phyloP scores from a whole-genome alignment of 1,139 yeast species.

The Entelexis sorbosivorans region DNA sequence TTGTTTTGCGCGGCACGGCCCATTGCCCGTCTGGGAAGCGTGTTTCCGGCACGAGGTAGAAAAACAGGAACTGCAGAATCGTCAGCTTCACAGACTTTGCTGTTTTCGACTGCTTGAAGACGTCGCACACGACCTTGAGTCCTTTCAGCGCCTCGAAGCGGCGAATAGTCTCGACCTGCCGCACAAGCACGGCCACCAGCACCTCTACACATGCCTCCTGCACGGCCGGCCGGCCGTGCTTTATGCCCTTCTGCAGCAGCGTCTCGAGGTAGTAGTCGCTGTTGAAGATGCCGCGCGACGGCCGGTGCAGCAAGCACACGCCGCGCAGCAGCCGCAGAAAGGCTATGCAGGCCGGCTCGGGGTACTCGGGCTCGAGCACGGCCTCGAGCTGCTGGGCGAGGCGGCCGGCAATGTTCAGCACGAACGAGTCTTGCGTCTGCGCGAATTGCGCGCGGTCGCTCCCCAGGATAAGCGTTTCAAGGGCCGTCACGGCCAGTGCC shows the following conservation, averaged over 20 bases:
- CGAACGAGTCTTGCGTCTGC: constrained; percentile 22
- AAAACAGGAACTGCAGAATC: constrained; percentile 58
- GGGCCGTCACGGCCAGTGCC: not conserved
- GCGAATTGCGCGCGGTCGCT: constrained; percentile 16
- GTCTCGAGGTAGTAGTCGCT: constrained; percentile 16
- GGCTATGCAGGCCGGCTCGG: constrained; percentile 7
- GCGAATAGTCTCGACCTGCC: constrained; percentile 47
- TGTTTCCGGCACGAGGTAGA: constrained; percentile 61
- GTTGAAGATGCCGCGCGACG: constrained; percentile 34
- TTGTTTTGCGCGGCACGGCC: constrained; percentile 30
- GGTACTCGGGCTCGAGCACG: not conserved
- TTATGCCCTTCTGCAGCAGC: constrained; percentile 13
- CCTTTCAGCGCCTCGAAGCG: constrained; percentile 53
- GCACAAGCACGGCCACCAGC: constrained; percentile 49
- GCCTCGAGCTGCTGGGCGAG: constrained; percentile 16
- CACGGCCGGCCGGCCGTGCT: constrained; percentile 24
- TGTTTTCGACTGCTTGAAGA: constrained; percentile 34
- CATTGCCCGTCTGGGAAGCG: constrained; percentile 21
- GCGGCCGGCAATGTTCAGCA: constrained; percentile 23
- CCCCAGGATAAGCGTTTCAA: constrained; percentile 13
- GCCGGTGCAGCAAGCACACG: constrained; percentile 48
- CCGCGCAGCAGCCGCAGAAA: constrained; percentile 41
- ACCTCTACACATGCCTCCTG: constrained; percentile 45
- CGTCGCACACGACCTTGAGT: constrained; percentile 41
- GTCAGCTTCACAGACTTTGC: constrained; percentile 40